Base-by-base conservation (phyloP, 2,329 filamentous ascomycete genomes). In the Amauroascus verrucosus region DNA sequence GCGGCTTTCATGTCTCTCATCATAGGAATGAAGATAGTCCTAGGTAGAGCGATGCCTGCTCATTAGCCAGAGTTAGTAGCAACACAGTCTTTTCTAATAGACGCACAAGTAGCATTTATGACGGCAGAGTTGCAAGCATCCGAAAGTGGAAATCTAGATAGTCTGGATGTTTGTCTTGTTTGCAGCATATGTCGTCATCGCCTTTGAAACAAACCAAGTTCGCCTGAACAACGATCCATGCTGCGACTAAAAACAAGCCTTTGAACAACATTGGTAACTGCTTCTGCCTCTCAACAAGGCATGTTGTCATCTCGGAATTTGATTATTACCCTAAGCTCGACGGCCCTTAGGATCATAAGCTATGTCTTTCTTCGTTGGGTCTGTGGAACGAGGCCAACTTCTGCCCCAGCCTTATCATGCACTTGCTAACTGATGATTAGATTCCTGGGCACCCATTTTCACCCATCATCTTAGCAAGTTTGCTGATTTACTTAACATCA, bases 1-100 rank as follows among this genome's bases (percentile, higher is more conserved):
- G 86, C 86, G 0, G 77, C 75, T 45, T 76, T 77, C 54, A 83
- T 93, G 75, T 81, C 82, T 0, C 53, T 74, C 51, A 71, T 64
- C 48, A 68, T 74, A 67, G 68, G 67, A 0, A 70, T 74, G 69
- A 72, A 14, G 24, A 51, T 5, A 11, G 13, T 51, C 14, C 41
- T 51, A 16, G 40, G 16, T 28, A 18, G 8, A 11, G 26, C 16
- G 37, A 11, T 18, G 2, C 13, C 18, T 24, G 22, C 20, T 5
- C 22, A 14, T 40, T 18, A 6, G 6, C 18, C 37, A 8, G n/a
- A 22, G 3, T 40, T 43, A 24, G 22, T 20, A 13, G 13, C 22
- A 13, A n/a, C 20, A 26, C 14, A 26, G 14, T 24, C 6, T 9
- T 20, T 22, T 41, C 6, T 20, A 26, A 18, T 49, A 24, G 18